phyloP scores from a whole-genome alignment of 192 early-diverging fungal species.

The Dispira simplex region DNA sequence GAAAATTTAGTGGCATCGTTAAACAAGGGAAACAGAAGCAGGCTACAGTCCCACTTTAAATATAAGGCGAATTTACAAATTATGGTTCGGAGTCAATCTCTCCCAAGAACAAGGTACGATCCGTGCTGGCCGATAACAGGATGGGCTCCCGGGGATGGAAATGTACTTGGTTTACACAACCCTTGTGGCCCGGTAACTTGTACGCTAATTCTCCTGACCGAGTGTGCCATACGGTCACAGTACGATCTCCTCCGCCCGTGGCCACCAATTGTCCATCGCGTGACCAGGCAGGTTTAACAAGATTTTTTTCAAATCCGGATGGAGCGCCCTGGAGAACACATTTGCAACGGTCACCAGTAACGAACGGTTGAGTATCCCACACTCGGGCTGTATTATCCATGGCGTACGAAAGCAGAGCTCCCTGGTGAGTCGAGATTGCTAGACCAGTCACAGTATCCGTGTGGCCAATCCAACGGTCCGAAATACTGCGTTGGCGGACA shows the following conservation, averaged over 20 bases:
- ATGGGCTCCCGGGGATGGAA: conserved; percentile 84
- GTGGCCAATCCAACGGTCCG: conserved; percentile 65
- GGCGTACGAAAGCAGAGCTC: conserved; percentile 63
- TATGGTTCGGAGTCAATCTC: conserved; percentile 40
- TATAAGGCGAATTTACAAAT: no score
- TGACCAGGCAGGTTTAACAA: conserved; percentile 83
- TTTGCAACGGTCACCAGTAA: conserved; percentile 50
- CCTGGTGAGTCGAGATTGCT: conserved; percentile 68
- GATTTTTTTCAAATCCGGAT: conserved; percentile 89
- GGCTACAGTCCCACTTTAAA: no score
- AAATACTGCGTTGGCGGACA: conserved; percentile 49
- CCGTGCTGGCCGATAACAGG: conserved; percentile 69
- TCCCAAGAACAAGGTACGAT: conserved; percentile 79
- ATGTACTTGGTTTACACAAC: conserved; percentile 83
- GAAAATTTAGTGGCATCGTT: no score
- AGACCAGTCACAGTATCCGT: conserved; percentile 82
- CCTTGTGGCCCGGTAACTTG: conserved; percentile 92
- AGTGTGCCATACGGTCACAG: conserved; percentile 83
- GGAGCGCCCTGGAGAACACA: conserved; percentile 75
- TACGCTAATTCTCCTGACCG: conserved; percentile 68
- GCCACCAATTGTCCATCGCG: conserved; percentile 73
- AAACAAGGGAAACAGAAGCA: no score
- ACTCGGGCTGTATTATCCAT: conserved; percentile 93
- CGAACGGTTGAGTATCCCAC: conserved; percentile 92
- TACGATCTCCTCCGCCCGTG: conserved; percentile 71